Evolutionary conservation across 2,329 filamentous ascomycete species (phyloP).

Genomic region (Curvularia eragrostidis): DNA sequence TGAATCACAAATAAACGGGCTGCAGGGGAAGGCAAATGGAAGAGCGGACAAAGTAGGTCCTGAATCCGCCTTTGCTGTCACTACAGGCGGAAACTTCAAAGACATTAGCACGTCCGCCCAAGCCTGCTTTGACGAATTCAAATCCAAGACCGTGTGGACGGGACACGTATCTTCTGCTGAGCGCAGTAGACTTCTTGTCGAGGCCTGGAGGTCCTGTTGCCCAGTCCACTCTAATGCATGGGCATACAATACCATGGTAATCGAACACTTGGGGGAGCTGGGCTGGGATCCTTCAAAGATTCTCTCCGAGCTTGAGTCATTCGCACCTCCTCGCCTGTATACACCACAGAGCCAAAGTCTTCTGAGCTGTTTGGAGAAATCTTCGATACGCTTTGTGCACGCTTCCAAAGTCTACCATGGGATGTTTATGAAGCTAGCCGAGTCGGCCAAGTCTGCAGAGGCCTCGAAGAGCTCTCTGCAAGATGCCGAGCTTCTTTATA

Average conservation of each 20-base stretch:
- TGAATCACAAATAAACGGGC: neutral
- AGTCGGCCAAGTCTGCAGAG: constrained; percentile 8
- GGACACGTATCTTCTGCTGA: neutral
- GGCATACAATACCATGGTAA: constrained; percentile 18
- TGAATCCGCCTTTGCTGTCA: neutral
- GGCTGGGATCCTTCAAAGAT: constrained; percentile 18
- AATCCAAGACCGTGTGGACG: constrained; percentile 10
- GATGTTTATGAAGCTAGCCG: constrained; percentile 22
- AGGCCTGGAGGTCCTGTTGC: constrained; percentile 15
- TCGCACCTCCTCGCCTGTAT: constrained; percentile 18
- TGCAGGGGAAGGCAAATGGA: neutral
- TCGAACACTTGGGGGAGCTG: constrained; percentile 19
- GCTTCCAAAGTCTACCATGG: constrained; percentile 7
- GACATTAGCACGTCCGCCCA: neutral
- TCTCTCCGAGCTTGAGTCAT: constrained; percentile 8
- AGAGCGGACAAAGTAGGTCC: neutral
- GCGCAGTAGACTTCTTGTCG: constrained; percentile 5
- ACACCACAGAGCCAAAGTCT: constrained; percentile 19
- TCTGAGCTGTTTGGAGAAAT: constrained; percentile 21
- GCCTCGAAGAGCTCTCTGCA: constrained; percentile 10
- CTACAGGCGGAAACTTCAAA: neutral
- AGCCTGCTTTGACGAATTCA: constrained; percentile 21
- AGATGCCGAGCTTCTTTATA: constrained; percentile 18
- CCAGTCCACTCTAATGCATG: constrained; percentile 13
- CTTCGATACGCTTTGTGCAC: constrained; percentile 8